Base-by-base conservation (phyloP, 73 alveolate species). In the Paramecium biaurelia region DNA sequence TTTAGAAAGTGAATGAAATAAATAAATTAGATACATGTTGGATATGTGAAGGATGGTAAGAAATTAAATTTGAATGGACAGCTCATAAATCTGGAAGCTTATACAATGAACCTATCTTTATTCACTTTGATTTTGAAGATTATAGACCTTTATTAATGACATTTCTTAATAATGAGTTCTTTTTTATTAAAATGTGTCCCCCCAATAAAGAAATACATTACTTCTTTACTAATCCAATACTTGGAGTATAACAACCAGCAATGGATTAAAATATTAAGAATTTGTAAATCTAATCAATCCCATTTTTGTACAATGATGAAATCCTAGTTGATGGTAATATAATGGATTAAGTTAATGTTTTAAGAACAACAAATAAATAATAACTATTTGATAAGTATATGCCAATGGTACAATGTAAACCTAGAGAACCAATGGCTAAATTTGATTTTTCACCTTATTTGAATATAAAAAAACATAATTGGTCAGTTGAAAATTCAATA, bases 31-130 rank as follows among this genome's bases (percentile, higher is more conserved):
- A 79, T 79, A 79, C 47, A 74, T 97, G 99, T 85, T 97, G 99
- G 99, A 93, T 97, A 12, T 97, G 99, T 92, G 98, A 97, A 96
- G 98, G 99, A 45, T 97, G 99, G 99, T 86, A 95, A 23, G 97
- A 97, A 92, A 95, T 95, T 5, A 95, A 92, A 85, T 97, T 97
- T 94, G 96, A 93, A 74, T 97, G 97, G 92, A 94, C 85, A 43
- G 93, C 95, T 7, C 86, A 86, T 6, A 93, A 56, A 42, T 92
- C 95, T 70, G 98, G 97, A 38, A 63, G 93, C 45, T 56, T 92
- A 38, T 90, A 86, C 18, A 76, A 92, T 14, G 93, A 95, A 12
- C 92, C 92, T 45, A 96, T 95, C 53, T 93, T 70, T 43, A 58
- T 96, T 30, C 97, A 96, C 90, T 85, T 96, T 59, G 95, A 92